Base-by-base conservation (phyloP, 441 rosid species). In the Metrosideros polymorpha region DNA sequence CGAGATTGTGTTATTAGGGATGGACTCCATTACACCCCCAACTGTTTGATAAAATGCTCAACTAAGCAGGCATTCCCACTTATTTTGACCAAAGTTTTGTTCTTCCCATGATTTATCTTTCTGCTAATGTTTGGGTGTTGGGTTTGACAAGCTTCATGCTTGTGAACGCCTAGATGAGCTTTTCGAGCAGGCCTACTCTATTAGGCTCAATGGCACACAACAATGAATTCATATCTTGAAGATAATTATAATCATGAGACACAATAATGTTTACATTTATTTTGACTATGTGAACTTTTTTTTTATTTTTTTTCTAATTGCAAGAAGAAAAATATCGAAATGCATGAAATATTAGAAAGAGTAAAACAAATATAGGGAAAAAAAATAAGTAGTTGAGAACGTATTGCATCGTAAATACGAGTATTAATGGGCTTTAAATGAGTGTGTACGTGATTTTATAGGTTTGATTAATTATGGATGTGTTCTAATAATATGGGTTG, bases 281-380 rank as follows among this genome's bases (percentile, higher is more conserved):
- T 29, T 29, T 29, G 19, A 29, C 1, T 57, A 14, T n/a, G 32
- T 13, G 14, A 0, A 57, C 19, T 57, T n/a, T 1, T 1, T 25
- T 56, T 56, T 27, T 56, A 27, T 9, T 7, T 45, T 13, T 50
- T 13, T 57, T 57, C 9, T n/a, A 0, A 57, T 57, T 57, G 25
- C 9, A n/a, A n/a, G 9, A n/a, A 29, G 17, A n/a, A 1, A 29
- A 3, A 59, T n/a, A 59, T n/a, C 2, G 0, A 15, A 15, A 6
- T 0, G 0, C 0, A 8, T 29, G 1, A 0, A 59, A 50, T 13
- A 50, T 13, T 50, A 50, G 15, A 50, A 50, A 50, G 52, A 50
- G 17, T 50, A 14, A 5, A 4, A 50, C 52, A 13, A 5, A 14
- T 50, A 50, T 50, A 50, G 52, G 52, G 15, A 15, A 4, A 14